Base-by-base conservation (phyloP, 495 filamentous ascomycete species). In the Talaromyces stipitatus region DNA sequence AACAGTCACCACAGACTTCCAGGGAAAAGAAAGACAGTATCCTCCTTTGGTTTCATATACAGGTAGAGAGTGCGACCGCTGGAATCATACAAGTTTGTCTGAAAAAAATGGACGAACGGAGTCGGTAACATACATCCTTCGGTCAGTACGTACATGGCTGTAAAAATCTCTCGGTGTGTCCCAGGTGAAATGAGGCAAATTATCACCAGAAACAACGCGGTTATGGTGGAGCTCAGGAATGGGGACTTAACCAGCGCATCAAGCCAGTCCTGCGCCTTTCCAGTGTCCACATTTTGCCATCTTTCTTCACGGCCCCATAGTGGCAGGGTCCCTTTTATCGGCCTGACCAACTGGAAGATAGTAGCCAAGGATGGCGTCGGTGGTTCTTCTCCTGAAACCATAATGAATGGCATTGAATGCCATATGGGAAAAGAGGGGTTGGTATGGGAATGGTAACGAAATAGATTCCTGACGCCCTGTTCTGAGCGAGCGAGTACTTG, bases 201-300 rank as follows among this genome's bases (percentile, higher is more conserved):
- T 51, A 20, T 30, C 48, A 11, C n/a, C 27, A 51, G 30, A 51
- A 51, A 30, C 6, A 26, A 51, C n/a, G 48, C 48, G 48, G 48
- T 51, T 16, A 14, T 51, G 27, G 48, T 51, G 48, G 48, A 51
- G 48, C 48, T 26, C 45, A 26, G 45, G 12, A 26, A 48, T 48
- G 45, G 45, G 22, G 45, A 48, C 45, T 48, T 1, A 14, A n/a
- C 20, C 45, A 20, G 45, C 22, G 45, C 20, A 48, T 48, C 16
- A 48, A 20, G 18, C 45, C 45, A 26, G 22, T 48, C 45, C 45
- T 14, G 14, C 45, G 45, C 45, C 45, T 12, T 48, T 24, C 45
- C 30, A 33, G 30, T 33, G 7, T 33, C 12, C 45, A 48, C 45
- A 48, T 48, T 33, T 48, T 48, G 36, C 36, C 36, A 41, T 41